Percentiles rank a stretch among this genome's conserved stretches.
Conservation (phyloP, 2,329 filamentous ascomycete species). For the Graphilbum ipis-grandicollis region DNA sequence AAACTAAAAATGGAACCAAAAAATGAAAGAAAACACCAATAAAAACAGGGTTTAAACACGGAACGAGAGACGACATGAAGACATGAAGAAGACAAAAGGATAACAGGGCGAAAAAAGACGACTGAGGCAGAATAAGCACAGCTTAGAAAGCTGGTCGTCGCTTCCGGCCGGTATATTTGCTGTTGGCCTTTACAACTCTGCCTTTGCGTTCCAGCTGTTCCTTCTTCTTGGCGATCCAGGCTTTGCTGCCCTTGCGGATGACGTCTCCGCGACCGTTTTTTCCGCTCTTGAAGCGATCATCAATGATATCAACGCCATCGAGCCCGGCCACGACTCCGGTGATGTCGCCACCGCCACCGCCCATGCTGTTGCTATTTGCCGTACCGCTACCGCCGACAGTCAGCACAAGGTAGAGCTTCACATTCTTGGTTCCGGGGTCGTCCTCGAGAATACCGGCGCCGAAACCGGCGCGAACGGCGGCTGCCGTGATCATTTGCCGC, state of each 20-base stretch:
- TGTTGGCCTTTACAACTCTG: slow-evolving; percentile 80
- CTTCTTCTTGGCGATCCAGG: slow-evolving; percentile 74
- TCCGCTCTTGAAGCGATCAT: slow-evolving; percentile 40
- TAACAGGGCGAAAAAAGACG: neutral
- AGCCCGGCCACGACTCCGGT: slow-evolving; percentile 78
- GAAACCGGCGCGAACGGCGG: slow-evolving; percentile 86
- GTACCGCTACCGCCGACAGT: slow-evolving; percentile 54
- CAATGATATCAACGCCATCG: slow-evolving; percentile 72
- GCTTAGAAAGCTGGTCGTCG: slow-evolving; percentile 56
- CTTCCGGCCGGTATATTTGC: slow-evolving; percentile 88
- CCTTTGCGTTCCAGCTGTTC: slow-evolving; percentile 90
- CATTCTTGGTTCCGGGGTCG: slow-evolving; percentile 89
- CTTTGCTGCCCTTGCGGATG: slow-evolving; percentile 66
- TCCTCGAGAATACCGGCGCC: slow-evolving; percentile 90
- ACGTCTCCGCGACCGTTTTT: slow-evolving; percentile 30
- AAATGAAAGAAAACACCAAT: no score
- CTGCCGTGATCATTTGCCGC: slow-evolving; percentile 77
- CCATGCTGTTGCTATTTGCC: slow-evolving; percentile 18
- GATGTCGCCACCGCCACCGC: slow-evolving; percentile 49
- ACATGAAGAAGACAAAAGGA: neutral
- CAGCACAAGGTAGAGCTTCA: slow-evolving; percentile 88
- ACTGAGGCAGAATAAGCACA: neutral
- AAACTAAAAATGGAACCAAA: no score
- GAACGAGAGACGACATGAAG: no score
- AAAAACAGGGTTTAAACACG: no score